These are phyloP conservation scores for Ensete ventricosum DNA, from an alignment of 176 grass and related monocot genomes.

Conservation along the genomic window DNA sequence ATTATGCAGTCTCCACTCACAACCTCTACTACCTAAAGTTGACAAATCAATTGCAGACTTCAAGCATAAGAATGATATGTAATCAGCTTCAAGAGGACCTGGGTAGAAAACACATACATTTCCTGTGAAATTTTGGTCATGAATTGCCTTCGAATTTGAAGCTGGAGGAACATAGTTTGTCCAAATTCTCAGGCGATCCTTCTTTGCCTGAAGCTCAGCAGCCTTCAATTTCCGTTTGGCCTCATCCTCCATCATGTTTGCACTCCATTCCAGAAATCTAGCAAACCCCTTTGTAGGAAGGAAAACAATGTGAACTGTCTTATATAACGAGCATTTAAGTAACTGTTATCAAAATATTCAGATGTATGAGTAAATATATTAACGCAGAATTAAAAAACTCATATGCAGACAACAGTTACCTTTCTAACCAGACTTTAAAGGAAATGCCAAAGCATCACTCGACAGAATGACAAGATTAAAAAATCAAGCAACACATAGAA, in stretches of 20 bases:
- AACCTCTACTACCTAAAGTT: conserved; percentile 79
- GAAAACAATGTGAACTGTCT: conserved; percentile 4
- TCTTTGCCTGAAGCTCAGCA: conserved; percentile 89
- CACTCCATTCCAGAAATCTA: conserved; percentile 98
- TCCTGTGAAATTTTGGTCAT: conserved; percentile 89
- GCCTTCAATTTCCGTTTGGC: conserved; percentile 73
- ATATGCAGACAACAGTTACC: too few relatives aligned
- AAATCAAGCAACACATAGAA: too few relatives aligned
- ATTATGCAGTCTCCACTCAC: conserved; percentile 94
- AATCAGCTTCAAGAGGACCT: background rate
- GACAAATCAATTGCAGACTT: conserved; percentile 10
- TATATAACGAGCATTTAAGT: too few relatives aligned
- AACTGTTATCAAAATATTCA: background rate
- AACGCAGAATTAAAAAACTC: background rate
- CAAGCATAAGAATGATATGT: background rate
- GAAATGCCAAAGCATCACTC: too few relatives aligned
- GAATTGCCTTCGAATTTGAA: conserved; percentile 83
- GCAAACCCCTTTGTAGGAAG: conserved; percentile 60
- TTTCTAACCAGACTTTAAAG: too few relatives aligned
- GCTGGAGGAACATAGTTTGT: conserved; percentile 66
- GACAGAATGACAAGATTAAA: too few relatives aligned
- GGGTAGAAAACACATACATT: conserved; percentile 37
- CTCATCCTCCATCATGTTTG: conserved; percentile 93
- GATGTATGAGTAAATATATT: background rate
- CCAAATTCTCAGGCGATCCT: conserved; percentile 83